Evolutionary conservation across 139 green algal species (phyloP), one percentile per base, ranked within the genome.

Genomic region (Micromonas commoda): DNA sequence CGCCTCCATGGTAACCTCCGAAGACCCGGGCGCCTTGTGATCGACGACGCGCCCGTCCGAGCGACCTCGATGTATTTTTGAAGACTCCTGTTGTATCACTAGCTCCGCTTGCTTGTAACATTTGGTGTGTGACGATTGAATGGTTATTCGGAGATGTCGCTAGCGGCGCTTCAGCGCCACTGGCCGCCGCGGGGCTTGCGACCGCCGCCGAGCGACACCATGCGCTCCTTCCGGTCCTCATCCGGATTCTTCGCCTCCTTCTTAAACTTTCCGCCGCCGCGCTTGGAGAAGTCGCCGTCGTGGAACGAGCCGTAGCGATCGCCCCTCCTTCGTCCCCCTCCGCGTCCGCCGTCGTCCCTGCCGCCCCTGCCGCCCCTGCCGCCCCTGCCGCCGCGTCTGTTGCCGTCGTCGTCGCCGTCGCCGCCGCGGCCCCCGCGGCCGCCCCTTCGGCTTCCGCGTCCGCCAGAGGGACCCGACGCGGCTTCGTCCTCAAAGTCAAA

Each of bases 261-360:
- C 45, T 57, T 57, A 57, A 57, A 57, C 45, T 57, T 57, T 16
- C 45, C 45, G 45, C 45, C 45, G 45, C 45, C 45, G 45, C 45
- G 45, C 45, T 57, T 57, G 45, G 45, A 57, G 45, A 57, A 69
- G 63, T 69, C 66, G 34, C 65, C 80, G 71, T 83, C 81, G 34
- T 82, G 74, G n/a, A n/a, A n/a, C n/a, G n/a, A n/a, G 45, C 83
- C 72, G 39, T 81, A 80, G 31, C 83, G 73, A 20, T 83, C 78
- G 13, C 80, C 57, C 16, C 85, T 61, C 19, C 83, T 82, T 23
- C 83, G 64, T 3, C 79, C 57, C 19, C 79, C 76, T 31, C 69
- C 37, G 28, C 67, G n/a, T n/a, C n/a, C n/a, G n/a, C n/a, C n/a
- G n/a, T n/a, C n/a, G 71, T 32, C 72, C 53, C 75, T 28, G 33